Percentiles rank a stretch among this genome's conserved stretches.
These are phyloP conservation scores for Erythrobasidium hasegawianum DNA, from an alignment of 1,284 basidiomycete genomes.

Conservation along the genomic window DNA sequence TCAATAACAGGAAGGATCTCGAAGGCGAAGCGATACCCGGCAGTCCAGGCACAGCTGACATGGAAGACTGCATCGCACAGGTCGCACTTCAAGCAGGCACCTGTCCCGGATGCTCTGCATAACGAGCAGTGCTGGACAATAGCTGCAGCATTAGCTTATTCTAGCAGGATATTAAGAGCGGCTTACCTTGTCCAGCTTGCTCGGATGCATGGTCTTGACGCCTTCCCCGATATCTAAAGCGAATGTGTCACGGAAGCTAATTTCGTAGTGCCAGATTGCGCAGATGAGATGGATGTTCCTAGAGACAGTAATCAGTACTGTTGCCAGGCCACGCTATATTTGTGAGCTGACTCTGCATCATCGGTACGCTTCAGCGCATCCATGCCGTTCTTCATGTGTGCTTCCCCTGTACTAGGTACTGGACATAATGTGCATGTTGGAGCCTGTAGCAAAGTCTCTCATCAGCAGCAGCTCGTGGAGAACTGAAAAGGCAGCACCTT, in stretches of 20 bases:
- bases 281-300: slow-evolving; percentile 90
- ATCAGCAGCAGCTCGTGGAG: not conserved
- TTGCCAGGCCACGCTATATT: too few relatives aligned
- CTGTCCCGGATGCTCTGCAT: slow-evolving; percentile 64
- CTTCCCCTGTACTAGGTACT: not conserved
- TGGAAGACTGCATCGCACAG: slow-evolving; percentile 80
- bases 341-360: slow-evolving; percentile 51
- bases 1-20: slow-evolving; percentile 79
- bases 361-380: slow-evolving; percentile 38
- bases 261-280: slow-evolving; percentile 78
- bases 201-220: slow-evolving; percentile 64
- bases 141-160: slow-evolving; percentile 56
- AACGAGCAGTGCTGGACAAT: slow-evolving; percentile 52
- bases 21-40: slow-evolving; percentile 79
- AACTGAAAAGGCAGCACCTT: not conserved
- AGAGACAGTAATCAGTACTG: slow-evolving; percentile 49
- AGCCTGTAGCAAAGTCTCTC: not conserved
- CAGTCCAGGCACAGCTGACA: slow-evolving; percentile 81
- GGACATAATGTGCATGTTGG: not conserved
- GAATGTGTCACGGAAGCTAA: slow-evolving; percentile 64
- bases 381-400: not conserved
- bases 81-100: slow-evolving; percentile 75
- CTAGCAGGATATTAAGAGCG: slow-evolving; percentile 40
- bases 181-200: slow-evolving; percentile 41
- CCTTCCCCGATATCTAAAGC: slow-evolving; percentile 76